Percentiles rank a stretch among this genome's conserved stretches.
Conservation (phyloP, 495 filamentous ascomycete species). For the Parathielavia hyrcaniae region DNA sequence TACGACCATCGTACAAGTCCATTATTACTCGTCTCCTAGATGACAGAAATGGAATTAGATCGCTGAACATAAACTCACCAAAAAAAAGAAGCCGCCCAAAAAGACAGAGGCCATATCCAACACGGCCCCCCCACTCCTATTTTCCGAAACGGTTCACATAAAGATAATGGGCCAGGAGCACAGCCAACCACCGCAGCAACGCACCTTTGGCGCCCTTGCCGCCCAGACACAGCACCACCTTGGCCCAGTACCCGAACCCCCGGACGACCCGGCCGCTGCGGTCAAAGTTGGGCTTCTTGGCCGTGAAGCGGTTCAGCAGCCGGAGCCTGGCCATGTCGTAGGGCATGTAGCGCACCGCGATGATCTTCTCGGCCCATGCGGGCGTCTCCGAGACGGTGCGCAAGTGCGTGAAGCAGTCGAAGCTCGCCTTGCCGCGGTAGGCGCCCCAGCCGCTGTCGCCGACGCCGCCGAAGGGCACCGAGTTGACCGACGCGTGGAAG, state of each 20-base stretch:
- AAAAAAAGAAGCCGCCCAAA: neutral
- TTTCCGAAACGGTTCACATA: constrained; percentile 7
- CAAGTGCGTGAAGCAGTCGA: constrained; percentile 79
- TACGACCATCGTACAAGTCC: constrained; percentile 5
- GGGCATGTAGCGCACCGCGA: constrained; percentile 77
- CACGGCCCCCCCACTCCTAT: neutral
- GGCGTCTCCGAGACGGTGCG: constrained; percentile 71
- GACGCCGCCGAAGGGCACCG: constrained; percentile 83
- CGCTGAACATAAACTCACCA: constrained; percentile 5
- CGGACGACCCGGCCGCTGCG: constrained; percentile 58
- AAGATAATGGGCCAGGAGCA: constrained; percentile 29
- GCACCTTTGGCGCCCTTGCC: constrained; percentile 42
- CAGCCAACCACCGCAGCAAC: constrained; percentile 44
- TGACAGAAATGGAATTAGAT: constrained; percentile 8
- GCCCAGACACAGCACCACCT: constrained; percentile 43
- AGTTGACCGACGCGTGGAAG: constrained; percentile 70
- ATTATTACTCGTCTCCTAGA: constrained; percentile 20
- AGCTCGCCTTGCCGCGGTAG: constrained; percentile 77
- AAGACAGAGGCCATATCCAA: neutral
- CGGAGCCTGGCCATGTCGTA: constrained; percentile 50
- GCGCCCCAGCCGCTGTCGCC: constrained; percentile 76
- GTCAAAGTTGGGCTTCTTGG: constrained; percentile 72
- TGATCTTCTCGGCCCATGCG: constrained; percentile 68
- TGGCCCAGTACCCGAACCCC: constrained; percentile 43
- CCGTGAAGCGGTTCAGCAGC: constrained; percentile 52